Percentiles rank a stretch among this genome's conserved stretches.
Evolutionary conservation across 495 filamentous ascomycete genomes (phyloP).

Genomic region (Aspergillus asperescens): DNA sequence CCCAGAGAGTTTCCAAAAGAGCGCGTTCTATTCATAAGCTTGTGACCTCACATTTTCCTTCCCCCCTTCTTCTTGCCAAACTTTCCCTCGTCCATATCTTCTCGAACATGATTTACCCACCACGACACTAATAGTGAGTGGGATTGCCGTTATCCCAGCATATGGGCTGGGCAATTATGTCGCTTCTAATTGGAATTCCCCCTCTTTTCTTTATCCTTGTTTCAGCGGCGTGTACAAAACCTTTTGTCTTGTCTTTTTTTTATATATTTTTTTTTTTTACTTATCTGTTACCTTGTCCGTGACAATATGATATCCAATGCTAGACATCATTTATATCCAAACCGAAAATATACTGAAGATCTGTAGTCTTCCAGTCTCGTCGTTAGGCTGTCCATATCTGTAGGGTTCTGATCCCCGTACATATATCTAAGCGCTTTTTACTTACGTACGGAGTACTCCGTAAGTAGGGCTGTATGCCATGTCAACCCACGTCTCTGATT

Average conservation of each 20-base stretch:
- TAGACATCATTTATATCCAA: background rate
- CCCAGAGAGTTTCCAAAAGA: conserved; percentile 86
- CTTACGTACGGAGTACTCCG: too few species aligned
- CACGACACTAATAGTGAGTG: too few species aligned
- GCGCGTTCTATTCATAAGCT: conserved; percentile 65
- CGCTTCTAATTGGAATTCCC: background rate
- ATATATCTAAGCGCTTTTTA: too few species aligned
- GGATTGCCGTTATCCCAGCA: background rate
- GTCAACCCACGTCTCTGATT: too few species aligned
- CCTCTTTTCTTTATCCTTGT: background rate
- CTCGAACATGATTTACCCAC: background rate
- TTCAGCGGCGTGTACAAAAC: conserved; percentile 2
- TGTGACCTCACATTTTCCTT: too few species aligned
- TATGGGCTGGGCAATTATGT: background rate
- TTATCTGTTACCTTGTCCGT: background rate
- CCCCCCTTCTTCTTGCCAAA: background rate
- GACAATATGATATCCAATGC: conserved; percentile 2
- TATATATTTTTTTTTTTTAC: background rate
- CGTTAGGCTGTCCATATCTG: too few species aligned
- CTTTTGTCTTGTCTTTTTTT: conserved; percentile 4
- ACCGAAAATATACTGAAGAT: too few species aligned
- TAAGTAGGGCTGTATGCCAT: too few species aligned
- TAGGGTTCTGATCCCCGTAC: too few species aligned
- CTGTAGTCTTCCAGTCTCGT: too few species aligned
- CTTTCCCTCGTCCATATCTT: background rate